These are phyloP conservation scores for Trichoderma sp. DNA, from an alignment of 2,329 filamentous ascomycete species.

Conservation along the genomic window DNA sequence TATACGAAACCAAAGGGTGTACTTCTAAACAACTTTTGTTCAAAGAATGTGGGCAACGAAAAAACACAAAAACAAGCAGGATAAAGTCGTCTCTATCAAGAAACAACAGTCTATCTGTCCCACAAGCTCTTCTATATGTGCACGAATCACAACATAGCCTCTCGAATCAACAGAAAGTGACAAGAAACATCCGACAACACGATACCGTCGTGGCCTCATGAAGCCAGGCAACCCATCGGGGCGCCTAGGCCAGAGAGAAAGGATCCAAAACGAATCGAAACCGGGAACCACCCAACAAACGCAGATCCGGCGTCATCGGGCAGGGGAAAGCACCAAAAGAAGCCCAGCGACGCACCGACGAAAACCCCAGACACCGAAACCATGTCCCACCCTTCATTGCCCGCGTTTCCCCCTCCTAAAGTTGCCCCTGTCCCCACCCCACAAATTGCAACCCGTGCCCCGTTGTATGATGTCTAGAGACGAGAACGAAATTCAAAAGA, in stretches of 20 bases:
- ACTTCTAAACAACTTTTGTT: background rate
- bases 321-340: conserved; percentile 2
- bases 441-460: conserved; percentile 24
- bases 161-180: background rate
- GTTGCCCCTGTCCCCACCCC: conserved; percentile 23
- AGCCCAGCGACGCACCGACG: conserved; percentile 22
- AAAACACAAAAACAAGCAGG: background rate
- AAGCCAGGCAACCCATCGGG: conserved; percentile 8
- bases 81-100: background rate
- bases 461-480: conserved; percentile 26
- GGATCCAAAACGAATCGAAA: conserved; percentile 18
- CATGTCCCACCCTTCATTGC: conserved; percentile 25
- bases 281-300: conserved; percentile 23
- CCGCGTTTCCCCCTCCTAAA: conserved; percentile 22
- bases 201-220: conserved; percentile 22
- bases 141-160: conserved; percentile 17
- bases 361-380: conserved; percentile 27
- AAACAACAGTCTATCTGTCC: conserved; percentile 26
- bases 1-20: background rate
- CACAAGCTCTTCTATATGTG: conserved; percentile 24
- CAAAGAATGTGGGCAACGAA: background rate
- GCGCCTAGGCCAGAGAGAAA: conserved; percentile 7
- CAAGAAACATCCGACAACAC: conserved; percentile 1
- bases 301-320: conserved; percentile 19
- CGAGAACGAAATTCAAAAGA: background rate